Conservation (phyloP, 2,329 filamentous ascomycete species). For the Beauveria sp. region DNA sequence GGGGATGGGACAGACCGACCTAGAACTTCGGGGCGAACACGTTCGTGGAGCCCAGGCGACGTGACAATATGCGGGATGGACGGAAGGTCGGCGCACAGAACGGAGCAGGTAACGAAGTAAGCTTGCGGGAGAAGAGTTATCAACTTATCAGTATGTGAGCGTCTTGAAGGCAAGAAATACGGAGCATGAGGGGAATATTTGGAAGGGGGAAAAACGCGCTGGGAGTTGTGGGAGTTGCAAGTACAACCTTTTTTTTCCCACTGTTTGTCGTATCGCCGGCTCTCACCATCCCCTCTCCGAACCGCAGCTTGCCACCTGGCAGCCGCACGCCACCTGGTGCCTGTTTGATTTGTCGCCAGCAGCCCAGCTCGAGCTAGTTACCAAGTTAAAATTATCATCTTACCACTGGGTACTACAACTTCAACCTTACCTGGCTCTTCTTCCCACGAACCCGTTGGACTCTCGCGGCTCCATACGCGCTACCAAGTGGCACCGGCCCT, state of each 20-base stretch:
- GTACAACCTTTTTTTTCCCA: not conserved
- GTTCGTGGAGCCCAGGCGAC: not conserved
- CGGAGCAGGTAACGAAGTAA: not conserved
- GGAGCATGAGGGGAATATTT: not conserved
- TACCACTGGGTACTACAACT: not conserved
- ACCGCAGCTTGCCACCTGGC: not conserved
- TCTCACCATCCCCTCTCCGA: not conserved
- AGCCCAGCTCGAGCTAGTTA: not conserved
- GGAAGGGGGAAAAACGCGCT: not conserved
- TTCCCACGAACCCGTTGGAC: not conserved
- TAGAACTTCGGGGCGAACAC: not conserved
- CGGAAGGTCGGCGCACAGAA: not conserved
- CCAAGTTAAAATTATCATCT: not conserved
- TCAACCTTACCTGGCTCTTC: not conserved
- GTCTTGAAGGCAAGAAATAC: not conserved
- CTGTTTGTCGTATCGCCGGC: not conserved
- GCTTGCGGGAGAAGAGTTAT: not conserved
- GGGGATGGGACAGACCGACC: not conserved
- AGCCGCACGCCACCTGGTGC: conserved; percentile 3
- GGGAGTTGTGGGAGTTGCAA: not conserved
- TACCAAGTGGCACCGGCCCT: not conserved
- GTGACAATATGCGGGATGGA: not conserved
- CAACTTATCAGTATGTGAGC: not conserved
- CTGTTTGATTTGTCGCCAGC: not conserved
- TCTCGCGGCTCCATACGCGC: not conserved